Percentiles rank a stretch among this genome's conserved stretches.
Evolutionary conservation across 2,329 filamentous ascomycete genomes (phyloP).

Genomic region (Penicillium freii): DNA sequence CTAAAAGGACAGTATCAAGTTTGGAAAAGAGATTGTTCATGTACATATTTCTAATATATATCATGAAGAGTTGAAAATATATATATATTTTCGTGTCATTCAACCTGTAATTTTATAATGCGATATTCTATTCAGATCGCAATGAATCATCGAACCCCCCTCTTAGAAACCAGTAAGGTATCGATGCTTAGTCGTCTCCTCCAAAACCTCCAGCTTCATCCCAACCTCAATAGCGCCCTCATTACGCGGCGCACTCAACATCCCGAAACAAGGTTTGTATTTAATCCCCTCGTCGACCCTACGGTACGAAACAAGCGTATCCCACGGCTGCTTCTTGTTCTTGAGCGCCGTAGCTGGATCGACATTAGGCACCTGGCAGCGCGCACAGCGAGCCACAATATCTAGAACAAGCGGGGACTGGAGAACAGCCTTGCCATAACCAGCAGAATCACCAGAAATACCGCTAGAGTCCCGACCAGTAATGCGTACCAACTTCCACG

Average conservation of each 20-base stretch:
- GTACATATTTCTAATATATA: too few relatives aligned
- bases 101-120: background rate
- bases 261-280: conserved; percentile 66
- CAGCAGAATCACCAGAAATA: background rate
- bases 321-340: conserved; percentile 60
- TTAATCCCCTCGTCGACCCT: conserved; percentile 60
- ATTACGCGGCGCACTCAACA: conserved; percentile 59
- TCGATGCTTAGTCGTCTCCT: conserved; percentile 57
- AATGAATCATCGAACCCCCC: background rate
- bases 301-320: conserved; percentile 60
- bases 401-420: conserved; percentile 49
- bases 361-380: conserved; percentile 66
- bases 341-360: conserved; percentile 60
- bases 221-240: conserved; percentile 58
- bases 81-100: background rate
- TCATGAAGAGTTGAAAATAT: too few relatives aligned
- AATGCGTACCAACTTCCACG: conserved; percentile 58
- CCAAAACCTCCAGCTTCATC: conserved; percentile 57
- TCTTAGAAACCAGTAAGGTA: conserved; percentile 48
- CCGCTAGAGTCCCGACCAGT: background rate
- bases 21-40: too few relatives aligned
- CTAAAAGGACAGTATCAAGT: too few relatives aligned
- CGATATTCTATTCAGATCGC: too few relatives aligned
- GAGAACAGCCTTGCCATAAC: background rate
- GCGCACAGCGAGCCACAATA: conserved; percentile 58